Conservation (phyloP, 2,329 filamentous ascomycete genomes). For the Aphanocladium album region DNA sequence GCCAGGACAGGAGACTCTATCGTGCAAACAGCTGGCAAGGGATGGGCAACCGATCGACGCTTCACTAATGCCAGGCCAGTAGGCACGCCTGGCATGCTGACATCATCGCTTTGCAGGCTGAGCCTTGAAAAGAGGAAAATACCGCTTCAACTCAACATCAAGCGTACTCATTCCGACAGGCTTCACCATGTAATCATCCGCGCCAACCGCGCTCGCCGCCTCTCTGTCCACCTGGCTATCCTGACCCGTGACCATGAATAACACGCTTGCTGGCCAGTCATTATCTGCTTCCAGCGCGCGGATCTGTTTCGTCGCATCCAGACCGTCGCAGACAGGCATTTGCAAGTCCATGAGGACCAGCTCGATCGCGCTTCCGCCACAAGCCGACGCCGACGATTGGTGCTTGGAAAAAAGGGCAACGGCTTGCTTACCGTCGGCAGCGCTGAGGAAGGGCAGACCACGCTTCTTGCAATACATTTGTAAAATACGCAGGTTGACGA, state of each 20-base stretch:
- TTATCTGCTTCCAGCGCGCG: conserved; percentile 18
- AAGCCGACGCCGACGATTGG: conserved; percentile 12
- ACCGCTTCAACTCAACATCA: background rate
- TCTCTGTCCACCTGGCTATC: conserved; percentile 16
- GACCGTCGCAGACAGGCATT: conserved; percentile 26
- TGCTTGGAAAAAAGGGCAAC: conserved; percentile 28
- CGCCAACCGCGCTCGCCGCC: background rate
- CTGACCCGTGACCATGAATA: conserved; percentile 26
- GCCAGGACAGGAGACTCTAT: no score
- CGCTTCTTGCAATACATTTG: conserved; percentile 42
- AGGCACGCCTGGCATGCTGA: no score
- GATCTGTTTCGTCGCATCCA: conserved; percentile 23
- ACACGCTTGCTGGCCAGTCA: conserved; percentile 14
- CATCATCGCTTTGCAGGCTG: background rate
- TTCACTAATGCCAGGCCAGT: no score
- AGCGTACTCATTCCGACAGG: background rate
- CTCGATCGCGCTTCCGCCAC: conserved; percentile 15
- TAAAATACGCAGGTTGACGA: conserved; percentile 44
- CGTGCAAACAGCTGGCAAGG: no score
- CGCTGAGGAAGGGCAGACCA: conserved; percentile 35
- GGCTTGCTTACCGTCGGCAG: conserved; percentile 40
- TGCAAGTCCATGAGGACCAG: conserved; percentile 26
- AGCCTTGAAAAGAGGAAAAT: background rate
- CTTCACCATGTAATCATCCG: conserved; percentile 3
- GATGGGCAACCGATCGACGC: no score